phyloP scores from a whole-genome alignment of 2,329 filamentous ascomycete species.

The Epichloe hybrida region DNA sequence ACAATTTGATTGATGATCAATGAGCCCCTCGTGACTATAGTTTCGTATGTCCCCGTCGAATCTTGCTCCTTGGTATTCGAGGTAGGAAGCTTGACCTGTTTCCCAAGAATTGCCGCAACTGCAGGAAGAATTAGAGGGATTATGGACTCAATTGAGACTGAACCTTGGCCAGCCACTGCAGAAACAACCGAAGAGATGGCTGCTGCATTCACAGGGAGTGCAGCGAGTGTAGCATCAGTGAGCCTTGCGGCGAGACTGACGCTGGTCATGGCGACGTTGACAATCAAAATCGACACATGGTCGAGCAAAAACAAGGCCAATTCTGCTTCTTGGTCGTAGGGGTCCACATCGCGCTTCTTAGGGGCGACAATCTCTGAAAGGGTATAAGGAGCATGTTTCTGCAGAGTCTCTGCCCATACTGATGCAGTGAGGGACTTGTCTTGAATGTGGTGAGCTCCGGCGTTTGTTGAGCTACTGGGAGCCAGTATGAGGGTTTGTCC shows the following conservation, averaged over 20 bases:
- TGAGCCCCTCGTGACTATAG: conserved; percentile 9
- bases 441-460: neutral
- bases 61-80: conserved; percentile 1
- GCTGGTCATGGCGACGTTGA: conserved; percentile 9
- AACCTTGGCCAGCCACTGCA: conserved; percentile 7
- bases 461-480: neutral
- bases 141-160: conserved; percentile 4
- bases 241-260: conserved; percentile 9
- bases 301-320: conserved; percentile 8
- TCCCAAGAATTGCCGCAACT: conserved; percentile 9
- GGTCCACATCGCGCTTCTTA: neutral
- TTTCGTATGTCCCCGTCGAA: conserved; percentile 5
- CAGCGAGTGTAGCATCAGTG: conserved; percentile 10
- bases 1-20: conserved; percentile 11
- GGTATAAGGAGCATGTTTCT: neutral
- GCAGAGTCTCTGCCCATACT: neutral
- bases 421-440: neutral
- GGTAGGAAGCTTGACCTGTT: neutral
- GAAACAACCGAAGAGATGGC: conserved; percentile 8
- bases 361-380: neutral
- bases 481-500: neutral
- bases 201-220: conserved; percentile 9
- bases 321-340: neutral
- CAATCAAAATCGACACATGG: conserved; percentile 9
- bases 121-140: conserved; percentile 14